Conservation (phyloP, 2,329 filamentous ascomycete genomes). For the Diplodia sapinea region DNA sequence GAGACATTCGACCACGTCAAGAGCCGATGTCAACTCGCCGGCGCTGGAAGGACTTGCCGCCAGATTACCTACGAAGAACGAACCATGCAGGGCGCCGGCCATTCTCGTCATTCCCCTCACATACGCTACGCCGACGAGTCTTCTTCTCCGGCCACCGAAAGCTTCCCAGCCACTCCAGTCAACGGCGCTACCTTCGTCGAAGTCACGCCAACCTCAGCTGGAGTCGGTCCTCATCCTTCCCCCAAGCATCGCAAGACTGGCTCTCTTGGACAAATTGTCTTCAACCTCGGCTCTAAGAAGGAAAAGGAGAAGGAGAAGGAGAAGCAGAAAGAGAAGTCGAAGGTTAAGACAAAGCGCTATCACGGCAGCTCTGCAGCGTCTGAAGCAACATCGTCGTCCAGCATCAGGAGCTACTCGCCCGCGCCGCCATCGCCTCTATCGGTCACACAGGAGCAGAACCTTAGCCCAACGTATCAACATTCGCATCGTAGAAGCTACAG, state of each 20-base stretch:
- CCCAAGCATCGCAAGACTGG: constrained; percentile 13
- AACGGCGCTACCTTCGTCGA: constrained; percentile 19
- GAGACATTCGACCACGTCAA: constrained; percentile 29
- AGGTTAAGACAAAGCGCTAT: background rate
- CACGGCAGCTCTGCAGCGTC: constrained; percentile 19
- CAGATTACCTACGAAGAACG: constrained; percentile 13
- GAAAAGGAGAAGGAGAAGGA: constrained; percentile 23
- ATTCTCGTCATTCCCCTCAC: constrained; percentile 12
- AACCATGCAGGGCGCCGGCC: constrained; percentile 18
- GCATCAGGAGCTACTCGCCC: constrained; percentile 20
- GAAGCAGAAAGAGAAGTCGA: constrained; percentile 12
- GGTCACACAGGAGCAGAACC: background rate
- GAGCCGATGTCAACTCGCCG: constrained; percentile 17
- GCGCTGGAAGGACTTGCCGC: background rate
- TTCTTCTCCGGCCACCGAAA: constrained; percentile 12
- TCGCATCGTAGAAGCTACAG: constrained; percentile 13
- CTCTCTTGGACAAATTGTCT: constrained; percentile 5
- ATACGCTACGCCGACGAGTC: constrained; percentile 19
- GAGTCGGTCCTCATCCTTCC: background rate
- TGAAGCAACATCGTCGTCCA: constrained; percentile 6
- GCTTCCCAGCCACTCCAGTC: constrained; percentile 22
- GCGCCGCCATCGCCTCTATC: constrained; percentile 1
- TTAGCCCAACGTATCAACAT: background rate
- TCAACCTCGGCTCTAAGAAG: constrained; percentile 15
- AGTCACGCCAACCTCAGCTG: background rate